Conservation (phyloP, 768 basidiomycete genomes). For the Agaricus subrufescens region DNA sequence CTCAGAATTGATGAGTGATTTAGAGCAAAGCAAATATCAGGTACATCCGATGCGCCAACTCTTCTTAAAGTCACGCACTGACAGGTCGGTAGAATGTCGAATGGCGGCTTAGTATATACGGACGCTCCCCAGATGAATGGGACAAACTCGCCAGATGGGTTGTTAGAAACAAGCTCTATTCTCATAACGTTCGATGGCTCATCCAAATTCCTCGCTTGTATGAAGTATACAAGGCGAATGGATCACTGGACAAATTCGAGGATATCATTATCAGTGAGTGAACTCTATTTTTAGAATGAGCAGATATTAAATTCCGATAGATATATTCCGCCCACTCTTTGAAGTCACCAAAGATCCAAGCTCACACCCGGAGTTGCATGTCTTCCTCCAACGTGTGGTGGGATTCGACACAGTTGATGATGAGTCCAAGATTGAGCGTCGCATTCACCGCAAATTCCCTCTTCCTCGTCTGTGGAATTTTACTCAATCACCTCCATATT, state of each 20-base stretch:
- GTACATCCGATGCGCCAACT: conserved; percentile 29
- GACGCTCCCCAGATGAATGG: conserved; percentile 82
- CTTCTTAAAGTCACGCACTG: background rate
- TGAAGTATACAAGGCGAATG: conserved; percentile 90
- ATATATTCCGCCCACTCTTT: conserved; percentile 89
- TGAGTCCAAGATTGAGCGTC: conserved; percentile 88
- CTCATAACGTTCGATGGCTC: conserved; percentile 97
- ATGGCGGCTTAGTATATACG: conserved; percentile 97
- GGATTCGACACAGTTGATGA: conserved; percentile 99
- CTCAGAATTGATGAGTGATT: conserved; percentile 92
- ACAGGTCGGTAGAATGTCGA: conserved; percentile 69
- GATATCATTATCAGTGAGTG: conserved; percentile 84
- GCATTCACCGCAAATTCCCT: conserved; percentile 92
- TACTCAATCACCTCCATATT: conserved; percentile 86
- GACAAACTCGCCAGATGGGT: conserved; percentile 99
- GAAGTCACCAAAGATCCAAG: conserved; percentile 92
- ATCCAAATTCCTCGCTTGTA: conserved; percentile 94
- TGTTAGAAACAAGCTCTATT: conserved; percentile 86
- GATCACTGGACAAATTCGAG: conserved; percentile 80
- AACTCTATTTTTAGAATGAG: background rate
- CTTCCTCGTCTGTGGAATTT: conserved; percentile 89
- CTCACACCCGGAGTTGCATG: conserved; percentile 89
- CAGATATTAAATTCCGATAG: conserved; percentile 32
- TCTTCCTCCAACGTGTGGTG: conserved; percentile 91
- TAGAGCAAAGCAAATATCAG: conserved; percentile 98